Conservation (phyloP, 73 alveolate species). For the Symbiodinium pilosum region DNA sequence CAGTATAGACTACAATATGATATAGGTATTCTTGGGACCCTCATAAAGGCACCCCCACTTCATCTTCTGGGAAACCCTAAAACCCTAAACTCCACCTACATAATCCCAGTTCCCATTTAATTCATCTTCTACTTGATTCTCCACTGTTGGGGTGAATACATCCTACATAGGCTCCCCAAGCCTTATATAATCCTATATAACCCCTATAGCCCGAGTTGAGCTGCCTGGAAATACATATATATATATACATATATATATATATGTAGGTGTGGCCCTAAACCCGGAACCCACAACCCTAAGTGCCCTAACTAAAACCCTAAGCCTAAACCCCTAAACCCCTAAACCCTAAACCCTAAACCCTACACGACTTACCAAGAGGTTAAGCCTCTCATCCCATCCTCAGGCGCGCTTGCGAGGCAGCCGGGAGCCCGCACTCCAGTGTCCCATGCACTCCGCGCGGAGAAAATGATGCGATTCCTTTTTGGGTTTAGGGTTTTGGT, state of each 20-base stretch:
- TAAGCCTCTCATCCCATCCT: not conserved
- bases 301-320: not conserved
- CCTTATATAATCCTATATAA: not conserved
- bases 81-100: not conserved
- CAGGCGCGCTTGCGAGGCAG: no score
- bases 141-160: not conserved
- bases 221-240: no score
- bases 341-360: conserved; percentile 12
- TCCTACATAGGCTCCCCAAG: not conserved
- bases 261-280: no score
- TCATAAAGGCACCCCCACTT: no score
- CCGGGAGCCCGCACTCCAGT: no score
- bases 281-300: not conserved
- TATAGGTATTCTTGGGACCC: no score
- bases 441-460: no score
- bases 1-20: no score
- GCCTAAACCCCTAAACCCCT: not conserved
- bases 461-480: not conserved
- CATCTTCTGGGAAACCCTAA: no score
- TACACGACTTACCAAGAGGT: not conserved
- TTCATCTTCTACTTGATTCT: not conserved
- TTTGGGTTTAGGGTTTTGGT: not conserved
- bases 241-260: no score
- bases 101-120: not conserved
- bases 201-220: no score